Evolutionary conservation across 2,329 filamentous ascomycete species (phyloP).

Genomic region (Monilinia fructigena): DNA sequence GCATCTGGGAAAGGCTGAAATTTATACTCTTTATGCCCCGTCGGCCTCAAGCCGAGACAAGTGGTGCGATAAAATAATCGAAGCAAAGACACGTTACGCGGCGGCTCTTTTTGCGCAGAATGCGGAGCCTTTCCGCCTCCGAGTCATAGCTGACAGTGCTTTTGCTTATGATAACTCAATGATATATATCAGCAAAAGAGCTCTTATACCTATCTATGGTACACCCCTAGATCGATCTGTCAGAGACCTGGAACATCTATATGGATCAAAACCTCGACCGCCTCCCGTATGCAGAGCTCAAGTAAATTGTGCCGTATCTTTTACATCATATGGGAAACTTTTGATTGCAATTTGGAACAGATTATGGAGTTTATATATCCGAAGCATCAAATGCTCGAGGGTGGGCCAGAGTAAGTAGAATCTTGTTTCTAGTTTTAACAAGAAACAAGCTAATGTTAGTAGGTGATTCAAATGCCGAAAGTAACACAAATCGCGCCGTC

Average conservation of each 20-base stretch:
- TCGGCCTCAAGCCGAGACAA: slow-evolving; percentile 72
- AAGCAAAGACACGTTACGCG: slow-evolving; percentile 92
- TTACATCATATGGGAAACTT: slow-evolving; percentile 76
- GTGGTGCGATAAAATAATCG: slow-evolving; percentile 91
- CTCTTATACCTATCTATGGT: slow-evolving; percentile 76
- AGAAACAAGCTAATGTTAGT: slow-evolving; percentile 28
- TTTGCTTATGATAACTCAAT: slow-evolving; percentile 69
- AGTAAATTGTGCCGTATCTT: slow-evolving; percentile 92
- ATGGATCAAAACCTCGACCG: slow-evolving; percentile 68
- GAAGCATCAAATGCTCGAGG: slow-evolving; percentile 86
- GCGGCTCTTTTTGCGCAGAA: slow-evolving; percentile 87
- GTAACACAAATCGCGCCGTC: slow-evolving; percentile 93
- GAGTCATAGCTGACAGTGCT: slow-evolving; percentile 87
- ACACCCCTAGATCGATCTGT: slow-evolving; percentile 92
- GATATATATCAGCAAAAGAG: slow-evolving; percentile 54
- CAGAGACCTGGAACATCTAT: slow-evolving; percentile 77
- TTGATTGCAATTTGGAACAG: slow-evolving; percentile 96
- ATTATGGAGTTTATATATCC: slow-evolving; percentile 88
- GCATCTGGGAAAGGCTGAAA: slow-evolving; percentile 82
- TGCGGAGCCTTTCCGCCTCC: slow-evolving; percentile 88
- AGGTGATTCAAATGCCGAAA: slow-evolving; percentile 70
- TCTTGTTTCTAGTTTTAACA: too few species aligned
- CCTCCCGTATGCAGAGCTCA: slow-evolving; percentile 76
- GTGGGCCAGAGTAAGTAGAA: slow-evolving; percentile 75
- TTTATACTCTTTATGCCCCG: slow-evolving; percentile 86